Evolutionary conservation across 2,329 filamentous ascomycete genomes (phyloP).

Genomic region (Aureobasidium sp.): DNA sequence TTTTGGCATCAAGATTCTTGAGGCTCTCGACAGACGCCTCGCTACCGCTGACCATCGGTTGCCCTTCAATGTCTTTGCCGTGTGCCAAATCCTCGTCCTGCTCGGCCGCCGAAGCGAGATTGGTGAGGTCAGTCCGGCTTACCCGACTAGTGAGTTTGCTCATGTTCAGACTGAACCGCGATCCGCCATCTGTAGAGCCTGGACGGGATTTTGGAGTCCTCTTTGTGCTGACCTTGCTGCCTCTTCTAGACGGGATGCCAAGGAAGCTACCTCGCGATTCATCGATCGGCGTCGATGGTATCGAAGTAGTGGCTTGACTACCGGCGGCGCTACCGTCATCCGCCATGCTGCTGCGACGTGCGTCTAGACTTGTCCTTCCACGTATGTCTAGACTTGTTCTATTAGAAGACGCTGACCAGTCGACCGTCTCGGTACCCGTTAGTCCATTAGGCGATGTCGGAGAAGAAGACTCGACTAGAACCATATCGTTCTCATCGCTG

Average conservation of each 20-base stretch:
- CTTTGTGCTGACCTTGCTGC: conserved; percentile 21
- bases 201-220: conserved; percentile 35
- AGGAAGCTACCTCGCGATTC: conserved; percentile 31
- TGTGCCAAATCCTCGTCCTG: not conserved
- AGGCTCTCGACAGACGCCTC: conserved; percentile 14
- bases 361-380: conserved; percentile 30
- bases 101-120: not conserved
- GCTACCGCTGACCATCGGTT: conserved; percentile 1
- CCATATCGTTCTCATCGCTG: conserved; percentile 16
- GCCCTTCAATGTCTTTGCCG: not conserved
- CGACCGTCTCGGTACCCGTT: conserved; percentile 2
- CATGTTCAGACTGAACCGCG: conserved; percentile 36
- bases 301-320: conserved; percentile 22
- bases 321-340: conserved; percentile 31
- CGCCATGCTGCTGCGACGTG: conserved; percentile 33
- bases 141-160: conserved; percentile 27
- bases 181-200: conserved; percentile 20
- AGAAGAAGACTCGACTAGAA: conserved; percentile 14
- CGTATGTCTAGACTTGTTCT: conserved; percentile 27
- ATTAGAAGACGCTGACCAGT: conserved; percentile 19
- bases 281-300: conserved; percentile 37
- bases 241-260: conserved; percentile 25
- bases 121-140: conserved; percentile 9
- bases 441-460: conserved; percentile 16
- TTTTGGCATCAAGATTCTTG: conserved; percentile 11